These are phyloP conservation scores for Rhazya stricta DNA, from an alignment of 257 asterid species.

Conservation along the genomic window DNA sequence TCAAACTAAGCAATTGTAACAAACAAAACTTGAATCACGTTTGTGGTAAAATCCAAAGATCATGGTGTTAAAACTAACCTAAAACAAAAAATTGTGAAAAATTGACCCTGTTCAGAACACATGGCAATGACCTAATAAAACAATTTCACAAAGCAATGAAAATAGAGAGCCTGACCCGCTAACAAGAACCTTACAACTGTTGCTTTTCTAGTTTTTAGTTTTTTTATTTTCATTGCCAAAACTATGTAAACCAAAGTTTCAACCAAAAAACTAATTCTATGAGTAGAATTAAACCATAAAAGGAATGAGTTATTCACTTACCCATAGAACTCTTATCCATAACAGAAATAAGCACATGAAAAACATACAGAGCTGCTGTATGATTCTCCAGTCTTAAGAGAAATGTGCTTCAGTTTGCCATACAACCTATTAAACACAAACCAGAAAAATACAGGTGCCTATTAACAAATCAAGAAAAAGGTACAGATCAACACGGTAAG, in stretches of 20 bases:
- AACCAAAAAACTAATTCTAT: background rate
- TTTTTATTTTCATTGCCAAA: background rate
- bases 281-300: no score
- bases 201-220: background rate
- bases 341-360: background rate
- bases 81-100: no score
- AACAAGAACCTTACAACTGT: background rate
- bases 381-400: no score
- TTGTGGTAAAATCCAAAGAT: no score
- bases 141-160: no score
- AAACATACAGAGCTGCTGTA: background rate
- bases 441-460: background rate
- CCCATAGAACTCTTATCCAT: background rate
- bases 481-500: background rate
- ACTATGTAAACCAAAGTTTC: background rate
- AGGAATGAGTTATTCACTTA: no score
- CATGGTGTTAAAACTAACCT: no score
- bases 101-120: no score
- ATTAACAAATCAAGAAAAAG: background rate
- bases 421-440: background rate
- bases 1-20: no score
- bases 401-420: background rate
- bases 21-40: no score
- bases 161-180: no score
- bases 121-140: no score